Evolutionary conservation across 2,329 filamentous ascomycete species (phyloP).

Genomic region (Aspergillus versicolor): DNA sequence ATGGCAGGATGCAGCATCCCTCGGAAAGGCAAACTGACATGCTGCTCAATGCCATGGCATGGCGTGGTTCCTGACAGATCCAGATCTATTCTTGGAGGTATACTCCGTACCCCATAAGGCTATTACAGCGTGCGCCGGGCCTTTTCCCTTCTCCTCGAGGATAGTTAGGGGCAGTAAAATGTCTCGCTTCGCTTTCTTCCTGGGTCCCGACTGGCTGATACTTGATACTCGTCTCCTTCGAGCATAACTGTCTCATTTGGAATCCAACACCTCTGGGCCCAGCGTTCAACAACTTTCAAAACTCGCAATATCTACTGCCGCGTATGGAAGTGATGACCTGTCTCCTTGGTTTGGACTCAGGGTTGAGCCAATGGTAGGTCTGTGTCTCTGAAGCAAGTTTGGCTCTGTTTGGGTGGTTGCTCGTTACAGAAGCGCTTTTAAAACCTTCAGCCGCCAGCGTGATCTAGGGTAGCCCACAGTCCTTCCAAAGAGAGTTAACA

Average conservation of each 20-base stretch:
- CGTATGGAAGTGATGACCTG: not conserved
- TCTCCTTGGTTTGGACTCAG: not conserved
- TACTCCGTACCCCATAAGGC: not conserved
- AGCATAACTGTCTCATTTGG: not conserved
- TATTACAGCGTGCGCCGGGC: not conserved
- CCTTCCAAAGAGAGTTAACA: slow-evolving; percentile 1
- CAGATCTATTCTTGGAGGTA: slow-evolving; percentile 7
- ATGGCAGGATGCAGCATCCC: not conserved
- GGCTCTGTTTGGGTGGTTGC: not conserved
- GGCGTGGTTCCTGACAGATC: slow-evolving; percentile 7
- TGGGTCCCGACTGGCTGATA: not conserved
- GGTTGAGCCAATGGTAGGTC: not conserved
- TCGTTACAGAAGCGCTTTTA: not conserved
- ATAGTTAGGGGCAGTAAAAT: not conserved
- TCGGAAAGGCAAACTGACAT: not conserved
- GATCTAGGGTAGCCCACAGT: slow-evolving; percentile 4
- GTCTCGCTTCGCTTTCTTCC: not conserved
- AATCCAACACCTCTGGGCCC: not conserved
- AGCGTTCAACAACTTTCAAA: not conserved
- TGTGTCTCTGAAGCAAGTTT: not conserved
- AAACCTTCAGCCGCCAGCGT: not conserved
- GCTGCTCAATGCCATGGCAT: not conserved
- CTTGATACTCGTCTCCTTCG: not conserved
- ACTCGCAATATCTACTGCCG: not conserved
- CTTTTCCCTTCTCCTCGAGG: not conserved